Percentiles rank a stretch among this genome's conserved stretches.
phyloP scores from a whole-genome alignment of 345 rosid genomes.

The Anastatica hierochuntica region DNA sequence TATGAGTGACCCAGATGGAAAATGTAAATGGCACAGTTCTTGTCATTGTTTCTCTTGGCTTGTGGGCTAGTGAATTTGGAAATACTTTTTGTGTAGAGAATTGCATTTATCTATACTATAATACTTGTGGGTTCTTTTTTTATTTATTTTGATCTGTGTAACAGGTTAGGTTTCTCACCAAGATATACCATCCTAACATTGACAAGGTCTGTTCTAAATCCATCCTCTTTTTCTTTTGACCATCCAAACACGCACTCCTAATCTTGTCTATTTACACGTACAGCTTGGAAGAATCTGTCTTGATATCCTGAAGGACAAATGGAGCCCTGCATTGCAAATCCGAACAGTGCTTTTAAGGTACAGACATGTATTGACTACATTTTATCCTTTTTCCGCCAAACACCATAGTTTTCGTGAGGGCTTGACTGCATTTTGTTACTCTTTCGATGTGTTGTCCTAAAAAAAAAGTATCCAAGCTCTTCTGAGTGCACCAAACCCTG shows the following conservation, averaged over 20 bases:
- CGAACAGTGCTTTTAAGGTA: constrained; percentile 98
- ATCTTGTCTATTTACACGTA: neutral
- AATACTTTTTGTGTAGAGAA: neutral
- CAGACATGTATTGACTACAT: neutral
- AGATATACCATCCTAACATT: constrained; percentile 95
- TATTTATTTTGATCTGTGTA: constrained; percentile 9
- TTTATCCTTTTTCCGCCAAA: neutral
- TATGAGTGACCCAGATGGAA: too few species aligned
- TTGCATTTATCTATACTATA: too few species aligned
- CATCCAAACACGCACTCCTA: neutral
- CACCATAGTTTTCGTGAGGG: neutral
- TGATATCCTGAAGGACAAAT: constrained; percentile 94
- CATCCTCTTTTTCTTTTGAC: neutral
- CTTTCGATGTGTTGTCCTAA: neutral
- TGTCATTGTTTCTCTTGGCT: neutral
- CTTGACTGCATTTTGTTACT: neutral
- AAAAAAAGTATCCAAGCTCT: constrained; percentile 78
- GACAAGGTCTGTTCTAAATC: constrained; percentile 59
- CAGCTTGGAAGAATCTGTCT: constrained; percentile 76
- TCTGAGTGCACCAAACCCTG: constrained; percentile 96
- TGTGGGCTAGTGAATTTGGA: neutral
- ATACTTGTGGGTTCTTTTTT: neutral
- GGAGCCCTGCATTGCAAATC: constrained; percentile 99
- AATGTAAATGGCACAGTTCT: neutral
- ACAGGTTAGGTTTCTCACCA: constrained; percentile 97